Evolutionary conservation across 2,329 filamentous ascomycete genomes (phyloP), one percentile per base, ranked within the genome.

Genomic region (Nigrograna mackinnonii): DNA sequence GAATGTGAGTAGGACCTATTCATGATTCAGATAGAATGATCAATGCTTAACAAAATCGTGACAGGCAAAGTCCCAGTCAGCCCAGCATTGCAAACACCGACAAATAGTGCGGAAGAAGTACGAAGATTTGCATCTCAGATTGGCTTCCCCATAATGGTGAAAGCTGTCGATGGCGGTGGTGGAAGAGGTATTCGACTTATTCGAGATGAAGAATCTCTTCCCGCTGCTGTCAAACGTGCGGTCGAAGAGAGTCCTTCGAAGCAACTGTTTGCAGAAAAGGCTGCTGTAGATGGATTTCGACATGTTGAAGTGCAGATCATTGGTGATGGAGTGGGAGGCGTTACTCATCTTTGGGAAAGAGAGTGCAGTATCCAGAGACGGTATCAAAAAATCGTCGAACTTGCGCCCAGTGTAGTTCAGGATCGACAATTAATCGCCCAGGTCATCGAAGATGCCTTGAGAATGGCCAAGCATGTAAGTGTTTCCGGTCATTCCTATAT

Each of bases 111-210:
- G 1, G 62, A 70, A 19, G 67, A 74, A 4, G 71, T 80, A 4
- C 58, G 63, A 3, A 32, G 40, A 0, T 91, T 91, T 54, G 91
- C 88, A 62, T 76, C 57, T 3, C 35, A 65, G 17, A 67, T 73
- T 12, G 77, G 78, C 1, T 77, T 76, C 33, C 80, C 80, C 1
- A 69, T 83, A 32, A 82, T 84, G 77, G 67, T 85, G 33, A 85
- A 85, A 54, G 82, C 82, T n/a, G 78, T 84, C 3, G 82, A 84
- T 57, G 81, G 81, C 2, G 82, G 82, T 12, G 82, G 81, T 3
- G 82, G 82, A 0, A 65, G 80, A 13, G 82, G 82, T 0, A 84
- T 85, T 34, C 72, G 82, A 5, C 65, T 84, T 1, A 74, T 83
- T 5, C 63, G 64, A 1, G 55, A 59, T 17, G 64, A 72, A 26